Evolutionary conservation across 2,329 filamentous ascomycete species (phyloP), one percentile per base, ranked within the genome.

Genomic region (Aureobasidium subglaciale): DNA sequence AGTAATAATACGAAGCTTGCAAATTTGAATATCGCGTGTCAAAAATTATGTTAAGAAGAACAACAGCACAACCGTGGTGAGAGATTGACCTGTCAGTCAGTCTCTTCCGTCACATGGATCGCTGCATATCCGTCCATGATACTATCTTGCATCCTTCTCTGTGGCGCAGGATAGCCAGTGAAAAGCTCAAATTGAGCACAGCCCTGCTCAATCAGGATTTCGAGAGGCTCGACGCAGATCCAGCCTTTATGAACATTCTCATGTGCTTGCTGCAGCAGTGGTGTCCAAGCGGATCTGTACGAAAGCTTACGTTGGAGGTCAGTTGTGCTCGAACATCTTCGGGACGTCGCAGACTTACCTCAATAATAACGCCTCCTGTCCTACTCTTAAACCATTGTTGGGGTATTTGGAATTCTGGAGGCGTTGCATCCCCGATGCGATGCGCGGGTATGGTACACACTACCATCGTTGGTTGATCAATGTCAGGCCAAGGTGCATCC

Each of bases 141-240:
- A 38, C 81, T 75, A 59, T 85, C 24, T 9, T 38, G 79, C 87
- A 92, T 91, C 34, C 87, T 68, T 41, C 81, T 73, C 24, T 87
- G 78, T 2, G 87, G 87, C 15, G 86, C 86, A 67, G 85, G 80
- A 43, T 86, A 76, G 0, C 87, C 87, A 0, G 87, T 90, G 66
- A 91, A 89, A 2, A 91, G 70, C 69, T 92, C 88, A 64, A 91
- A 92, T 63, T 91, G 87, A 1, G 87, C 87, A 69, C 88, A 88
- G 0, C 85, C 88, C 65, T 91, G 87, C 66, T 91, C 88, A 0
- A 86, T 86, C 13, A 92, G 70, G 43, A 90, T 77, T 62, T 91
- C 87, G 11, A 91, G 72, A 0, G 87, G 87, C 63, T 90, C 86
- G 68, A 90, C 81, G 16, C 87, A 77, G 0, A 90, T 84, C 87